phyloP scores from a whole-genome alignment of 495 filamentous ascomycete genomes.

The Penicillium alfredii region DNA sequence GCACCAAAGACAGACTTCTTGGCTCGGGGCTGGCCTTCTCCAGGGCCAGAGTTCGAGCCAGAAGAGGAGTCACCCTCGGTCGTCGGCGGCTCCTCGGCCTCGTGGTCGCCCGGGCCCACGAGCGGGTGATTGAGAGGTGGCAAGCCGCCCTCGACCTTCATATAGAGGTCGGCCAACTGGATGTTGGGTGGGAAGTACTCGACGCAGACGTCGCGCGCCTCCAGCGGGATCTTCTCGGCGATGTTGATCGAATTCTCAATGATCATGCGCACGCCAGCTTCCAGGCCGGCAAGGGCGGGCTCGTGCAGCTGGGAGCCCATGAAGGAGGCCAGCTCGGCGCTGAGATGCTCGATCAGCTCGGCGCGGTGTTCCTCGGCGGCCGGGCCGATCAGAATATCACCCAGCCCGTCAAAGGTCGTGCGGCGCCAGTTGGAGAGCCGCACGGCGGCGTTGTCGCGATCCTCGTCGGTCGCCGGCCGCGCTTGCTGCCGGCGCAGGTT shows the following conservation, averaged over 20 bases:
- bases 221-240: conserved; percentile 76
- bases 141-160: conserved; percentile 78
- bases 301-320: conserved; percentile 69
- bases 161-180: conserved; percentile 57
- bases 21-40: conserved; percentile 12
- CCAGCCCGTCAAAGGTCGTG: conserved; percentile 86
- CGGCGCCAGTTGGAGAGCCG: conserved; percentile 91
- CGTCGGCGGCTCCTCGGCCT: conserved; percentile 35
- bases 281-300: conserved; percentile 67
- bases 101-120: conserved; percentile 14
- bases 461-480: conserved; percentile 69
- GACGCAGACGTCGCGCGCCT: conserved; percentile 85
- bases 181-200: conserved; percentile 75
- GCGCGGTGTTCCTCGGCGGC: conserved; percentile 57
- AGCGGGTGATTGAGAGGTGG: conserved; percentile 60
- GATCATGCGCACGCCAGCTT: conserved; percentile 81
- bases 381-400: conserved; percentile 59
- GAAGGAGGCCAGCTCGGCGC: conserved; percentile 61
- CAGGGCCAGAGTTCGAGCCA: conserved; percentile 13
- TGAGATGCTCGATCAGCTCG: conserved; percentile 61
- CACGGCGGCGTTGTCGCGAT: conserved; percentile 80
- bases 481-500: conserved; percentile 72
- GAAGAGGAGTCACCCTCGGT: conserved; percentile 35
- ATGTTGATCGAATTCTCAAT: conserved; percentile 87
- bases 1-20: conserved; percentile 42